Evolutionary conservation across 2,329 filamentous ascomycete species (phyloP).

Genomic region (Furcasterigmium furcatum): DNA sequence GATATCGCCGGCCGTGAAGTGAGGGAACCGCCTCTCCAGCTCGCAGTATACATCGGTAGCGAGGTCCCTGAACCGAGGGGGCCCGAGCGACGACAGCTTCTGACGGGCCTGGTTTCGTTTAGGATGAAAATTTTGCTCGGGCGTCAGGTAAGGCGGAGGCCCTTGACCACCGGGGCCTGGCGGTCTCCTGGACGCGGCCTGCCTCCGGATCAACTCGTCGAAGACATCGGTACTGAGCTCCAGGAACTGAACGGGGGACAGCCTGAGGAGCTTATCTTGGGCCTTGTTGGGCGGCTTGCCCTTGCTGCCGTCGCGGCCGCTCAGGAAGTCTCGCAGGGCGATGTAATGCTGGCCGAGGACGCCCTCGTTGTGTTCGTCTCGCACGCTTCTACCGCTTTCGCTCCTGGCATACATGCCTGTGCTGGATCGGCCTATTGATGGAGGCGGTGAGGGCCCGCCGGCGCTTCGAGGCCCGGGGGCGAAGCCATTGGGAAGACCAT

Average conservation of each 20-base stretch:
- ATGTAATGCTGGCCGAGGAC: conserved; percentile 78
- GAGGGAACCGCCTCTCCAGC: conserved; percentile 83
- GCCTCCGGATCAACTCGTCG: conserved; percentile 87
- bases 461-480: conserved; percentile 55
- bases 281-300: conserved; percentile 81
- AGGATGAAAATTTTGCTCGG: conserved; percentile 88
- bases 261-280: conserved; percentile 85
- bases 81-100: conserved; percentile 85
- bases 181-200: conserved; percentile 59
- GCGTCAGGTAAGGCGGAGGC: conserved; percentile 71
- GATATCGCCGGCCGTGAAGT: conserved; percentile 69
- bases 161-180: conserved; percentile 47
- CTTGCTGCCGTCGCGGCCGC: conserved; percentile 72
- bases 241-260: conserved; percentile 91
- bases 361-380: conserved; percentile 57
- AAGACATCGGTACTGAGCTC: conserved; percentile 97
- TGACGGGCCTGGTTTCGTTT: conserved; percentile 98
- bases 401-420: conserved; percentile 68
- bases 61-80: conserved; percentile 83
- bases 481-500: conserved; percentile 50
- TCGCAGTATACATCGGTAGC: conserved; percentile 97
- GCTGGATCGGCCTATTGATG: conserved; percentile 82
- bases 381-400: conserved; percentile 59
- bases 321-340: conserved; percentile 73
- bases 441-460: conserved; percentile 77